phyloP scores from a whole-genome alignment of 2,329 filamentous ascomycete species.

The Cadophora gregata region DNA sequence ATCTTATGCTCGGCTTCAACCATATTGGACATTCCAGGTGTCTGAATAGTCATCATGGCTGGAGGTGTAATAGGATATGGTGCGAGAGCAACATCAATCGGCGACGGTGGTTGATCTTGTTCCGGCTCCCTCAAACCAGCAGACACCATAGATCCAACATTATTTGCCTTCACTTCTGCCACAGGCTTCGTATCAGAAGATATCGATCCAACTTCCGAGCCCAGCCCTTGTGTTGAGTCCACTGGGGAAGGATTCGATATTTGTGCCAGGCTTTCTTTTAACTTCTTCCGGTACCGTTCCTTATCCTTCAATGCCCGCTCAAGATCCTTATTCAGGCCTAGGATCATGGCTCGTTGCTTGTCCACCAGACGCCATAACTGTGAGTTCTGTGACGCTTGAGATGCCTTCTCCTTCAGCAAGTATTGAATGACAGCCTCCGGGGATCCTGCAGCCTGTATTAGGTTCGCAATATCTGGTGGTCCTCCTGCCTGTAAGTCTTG shows the following conservation, averaged over 20 bases:
- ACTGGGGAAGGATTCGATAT: constrained; percentile 42
- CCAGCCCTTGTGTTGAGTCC: constrained; percentile 40
- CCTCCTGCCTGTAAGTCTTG: constrained; percentile 56
- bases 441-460: constrained; percentile 86
- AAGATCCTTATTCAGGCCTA: constrained; percentile 92
- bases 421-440: constrained; percentile 88
- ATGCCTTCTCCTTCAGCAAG: constrained; percentile 88
- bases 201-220: constrained; percentile 39
- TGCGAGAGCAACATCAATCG: constrained; percentile 63
- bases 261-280: constrained; percentile 72
- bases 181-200: constrained; percentile 32
- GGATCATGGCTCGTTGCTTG: constrained; percentile 92
- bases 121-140: constrained; percentile 38
- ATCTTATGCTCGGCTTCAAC: constrained; percentile 63
- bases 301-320: constrained; percentile 93
- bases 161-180: constrained; percentile 26
- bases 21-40: constrained; percentile 43
- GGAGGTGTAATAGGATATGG: constrained; percentile 71
- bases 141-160: constrained; percentile 39
- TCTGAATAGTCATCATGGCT: constrained; percentile 54
- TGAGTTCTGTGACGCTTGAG: constrained; percentile 84
- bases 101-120: constrained; percentile 52
- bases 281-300: constrained; percentile 87
- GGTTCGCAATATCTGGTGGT: constrained; percentile 76
- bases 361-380: constrained; percentile 96